Evolutionary conservation across 116 monocot species (phyloP).

Genomic region (Iris pallida): DNA sequence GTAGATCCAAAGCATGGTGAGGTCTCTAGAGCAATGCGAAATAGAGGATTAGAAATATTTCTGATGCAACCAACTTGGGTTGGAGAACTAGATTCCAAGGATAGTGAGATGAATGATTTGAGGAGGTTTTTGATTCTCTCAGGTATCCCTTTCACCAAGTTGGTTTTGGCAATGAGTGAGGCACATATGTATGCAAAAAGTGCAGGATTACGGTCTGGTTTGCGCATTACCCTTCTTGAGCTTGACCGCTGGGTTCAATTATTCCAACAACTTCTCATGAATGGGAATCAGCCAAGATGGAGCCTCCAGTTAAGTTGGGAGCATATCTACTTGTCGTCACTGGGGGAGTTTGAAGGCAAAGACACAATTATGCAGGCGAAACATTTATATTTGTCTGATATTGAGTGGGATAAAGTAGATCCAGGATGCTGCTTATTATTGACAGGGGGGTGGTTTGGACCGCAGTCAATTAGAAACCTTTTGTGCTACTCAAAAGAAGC

Average conservation of each 20-base stretch:
- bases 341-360: slow-evolving; percentile 60
- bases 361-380: slow-evolving; percentile 51
- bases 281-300: slow-evolving; percentile 82
- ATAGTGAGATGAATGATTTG: slow-evolving; percentile 32
- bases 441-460: slow-evolving; percentile 73
- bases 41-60: slow-evolving; percentile 90
- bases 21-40: slow-evolving; percentile 95
- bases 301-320: slow-evolving; percentile 92
- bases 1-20: slow-evolving; percentile 88
- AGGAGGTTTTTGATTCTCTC: slow-evolving; percentile 48
- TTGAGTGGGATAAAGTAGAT: slow-evolving; percentile 18
- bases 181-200: slow-evolving; percentile 67
- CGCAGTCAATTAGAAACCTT: slow-evolving; percentile 39
- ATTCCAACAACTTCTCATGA: slow-evolving; percentile 72
- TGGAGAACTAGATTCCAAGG: slow-evolving; percentile 12
- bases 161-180: slow-evolving; percentile 62
- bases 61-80: slow-evolving; percentile 47
- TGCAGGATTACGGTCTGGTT: slow-evolving; percentile 42
- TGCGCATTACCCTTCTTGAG: slow-evolving; percentile 76
- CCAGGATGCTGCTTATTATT: slow-evolving; percentile 41
- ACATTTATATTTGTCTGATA: slow-evolving; percentile 31
- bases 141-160: slow-evolving; percentile 51
- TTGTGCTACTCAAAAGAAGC: slow-evolving; percentile 69
- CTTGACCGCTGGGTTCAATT: slow-evolving; percentile 81
- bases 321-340: slow-evolving; percentile 77